Conservation (phyloP, 1,284 basidiomycete genomes). For the Malassezia vespertilionis region DNA sequence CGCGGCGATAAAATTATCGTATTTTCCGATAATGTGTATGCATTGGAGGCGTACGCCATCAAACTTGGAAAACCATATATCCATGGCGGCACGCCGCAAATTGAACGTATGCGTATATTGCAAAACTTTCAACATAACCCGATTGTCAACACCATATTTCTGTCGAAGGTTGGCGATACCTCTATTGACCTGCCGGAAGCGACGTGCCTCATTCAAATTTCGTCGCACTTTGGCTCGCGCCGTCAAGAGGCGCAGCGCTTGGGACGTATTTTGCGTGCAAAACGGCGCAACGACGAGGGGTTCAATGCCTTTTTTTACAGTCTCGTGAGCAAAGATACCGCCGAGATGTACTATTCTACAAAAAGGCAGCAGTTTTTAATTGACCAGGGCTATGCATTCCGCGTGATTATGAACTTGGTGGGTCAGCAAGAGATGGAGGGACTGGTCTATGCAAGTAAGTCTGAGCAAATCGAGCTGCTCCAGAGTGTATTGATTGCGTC, state of each 20-base stretch:
- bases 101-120: slow-evolving; percentile 87
- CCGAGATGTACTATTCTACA: slow-evolving; percentile 99
- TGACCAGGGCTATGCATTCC: slow-evolving; percentile 97
- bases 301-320: slow-evolving; percentile 99
- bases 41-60: slow-evolving; percentile 91
- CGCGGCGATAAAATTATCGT: slow-evolving; percentile 99
- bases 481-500: slow-evolving; percentile 79
- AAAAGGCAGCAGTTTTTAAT: slow-evolving; percentile 98
- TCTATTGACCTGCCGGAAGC: slow-evolving; percentile 98
- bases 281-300: slow-evolving; percentile 94
- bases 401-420: slow-evolving; percentile 94
- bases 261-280: slow-evolving; percentile 85
- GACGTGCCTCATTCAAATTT: slow-evolving; percentile 97
- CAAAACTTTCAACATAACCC: slow-evolving; percentile 94
- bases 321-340: slow-evolving; percentile 93
- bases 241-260: slow-evolving; percentile 94
- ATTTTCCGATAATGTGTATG: slow-evolving; percentile 96
- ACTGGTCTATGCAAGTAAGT: slow-evolving; percentile 77
- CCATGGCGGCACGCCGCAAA: slow-evolving; percentile 88
- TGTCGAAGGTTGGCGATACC: slow-evolving; percentile 98
- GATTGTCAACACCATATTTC: slow-evolving; percentile 87
- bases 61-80: slow-evolving; percentile 90
- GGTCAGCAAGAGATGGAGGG: slow-evolving; percentile 76
- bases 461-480: slow-evolving; percentile 89
- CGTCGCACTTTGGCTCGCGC: slow-evolving; percentile 97